Evolutionary conservation across 305 asterid species (phyloP).

Genomic region (Fraxinus ornus): DNA sequence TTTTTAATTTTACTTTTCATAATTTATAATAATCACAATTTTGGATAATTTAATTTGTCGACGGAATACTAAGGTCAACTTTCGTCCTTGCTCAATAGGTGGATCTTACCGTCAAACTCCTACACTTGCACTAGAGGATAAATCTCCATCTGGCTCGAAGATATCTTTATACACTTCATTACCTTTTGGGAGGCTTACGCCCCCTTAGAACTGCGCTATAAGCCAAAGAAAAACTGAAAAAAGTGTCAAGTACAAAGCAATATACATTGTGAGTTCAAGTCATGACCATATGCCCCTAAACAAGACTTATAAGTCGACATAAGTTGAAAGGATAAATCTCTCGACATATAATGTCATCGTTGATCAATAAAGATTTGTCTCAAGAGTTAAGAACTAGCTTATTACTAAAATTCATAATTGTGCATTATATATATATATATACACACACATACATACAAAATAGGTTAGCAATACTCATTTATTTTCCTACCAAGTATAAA

Average conservation of each 20-base stretch:
- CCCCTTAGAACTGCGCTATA: not conserved
- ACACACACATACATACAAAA: too few relatives aligned
- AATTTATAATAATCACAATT: not conserved
- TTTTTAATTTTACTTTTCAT: not conserved
- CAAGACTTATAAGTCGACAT: not conserved
- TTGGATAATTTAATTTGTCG: not conserved
- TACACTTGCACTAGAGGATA: not conserved
- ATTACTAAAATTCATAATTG: not conserved
- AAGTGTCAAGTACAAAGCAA: not conserved
- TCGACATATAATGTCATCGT: not conserved
- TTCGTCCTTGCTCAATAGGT: not conserved
- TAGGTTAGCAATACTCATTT: not conserved
- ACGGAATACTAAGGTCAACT: not conserved
- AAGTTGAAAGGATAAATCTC: not conserved
- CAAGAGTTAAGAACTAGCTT: not conserved
- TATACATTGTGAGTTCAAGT: not conserved
- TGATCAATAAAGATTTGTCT: not conserved
- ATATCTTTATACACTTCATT: not conserved
- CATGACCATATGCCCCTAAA: not conserved
- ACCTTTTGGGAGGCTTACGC: not conserved
- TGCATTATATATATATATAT: not conserved
- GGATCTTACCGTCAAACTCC: not conserved
- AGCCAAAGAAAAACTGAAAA: not conserved
- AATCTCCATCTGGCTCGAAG: not conserved
- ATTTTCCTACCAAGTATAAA: not conserved